These are phyloP conservation scores for Silene uniflora DNA, from an alignment of 148 eudicot genomes.

Conservation along the genomic window DNA sequence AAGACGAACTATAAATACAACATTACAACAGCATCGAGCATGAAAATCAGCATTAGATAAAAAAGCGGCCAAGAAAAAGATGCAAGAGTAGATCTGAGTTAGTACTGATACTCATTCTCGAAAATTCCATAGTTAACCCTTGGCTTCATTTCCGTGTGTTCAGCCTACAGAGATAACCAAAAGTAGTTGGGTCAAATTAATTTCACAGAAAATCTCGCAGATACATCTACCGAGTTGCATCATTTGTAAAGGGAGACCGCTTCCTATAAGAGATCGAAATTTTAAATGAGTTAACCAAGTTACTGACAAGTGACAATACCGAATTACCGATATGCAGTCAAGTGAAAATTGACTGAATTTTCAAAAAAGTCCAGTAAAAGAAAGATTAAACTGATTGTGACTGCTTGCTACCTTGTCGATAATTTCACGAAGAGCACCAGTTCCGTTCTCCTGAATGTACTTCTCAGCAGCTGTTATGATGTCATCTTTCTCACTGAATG, in stretches of 20 bases:
- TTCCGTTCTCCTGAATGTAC: conserved; percentile 67
- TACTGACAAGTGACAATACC: no score
- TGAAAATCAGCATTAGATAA: not conserved
- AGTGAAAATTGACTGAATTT: no score
- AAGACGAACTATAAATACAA: not conserved
- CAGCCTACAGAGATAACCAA: conserved; percentile 32
- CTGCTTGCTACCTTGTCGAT: conserved; percentile 47
- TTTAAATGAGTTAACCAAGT: not conserved
- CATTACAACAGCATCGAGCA: not conserved
- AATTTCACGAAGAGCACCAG: conserved; percentile 60
- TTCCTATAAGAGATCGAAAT: not conserved
- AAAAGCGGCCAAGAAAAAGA: not conserved
- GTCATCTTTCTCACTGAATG: conserved; percentile 61
- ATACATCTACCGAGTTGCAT: not conserved
- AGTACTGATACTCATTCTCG: conserved; percentile 41
- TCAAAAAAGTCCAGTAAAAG: not conserved
- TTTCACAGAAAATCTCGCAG: not conserved
- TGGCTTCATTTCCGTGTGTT: conserved; percentile 24
- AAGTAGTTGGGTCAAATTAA: not conserved
- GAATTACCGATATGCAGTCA: no score
- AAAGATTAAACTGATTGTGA: not conserved
- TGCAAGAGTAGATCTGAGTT: conserved; percentile 12
- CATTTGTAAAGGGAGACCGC: no score
- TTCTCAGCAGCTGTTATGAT: conserved; percentile 77
- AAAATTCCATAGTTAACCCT: conserved; percentile 29